Conservation (phyloP, 1,284 basidiomycete genomes). For the Rhodotorula glutinis region DNA sequence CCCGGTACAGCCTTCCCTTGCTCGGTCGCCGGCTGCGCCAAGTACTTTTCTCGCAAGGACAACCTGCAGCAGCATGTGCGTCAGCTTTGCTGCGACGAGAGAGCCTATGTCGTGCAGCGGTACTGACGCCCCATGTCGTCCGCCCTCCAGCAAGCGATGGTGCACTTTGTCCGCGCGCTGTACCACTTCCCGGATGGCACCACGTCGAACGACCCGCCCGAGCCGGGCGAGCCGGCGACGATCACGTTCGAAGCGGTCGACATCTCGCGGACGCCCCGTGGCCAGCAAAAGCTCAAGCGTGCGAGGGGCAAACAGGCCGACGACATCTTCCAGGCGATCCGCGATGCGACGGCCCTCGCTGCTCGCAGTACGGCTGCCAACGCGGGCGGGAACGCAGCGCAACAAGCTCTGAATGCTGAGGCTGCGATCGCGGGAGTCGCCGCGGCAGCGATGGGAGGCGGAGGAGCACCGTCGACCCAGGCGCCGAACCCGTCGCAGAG, state of each 20-base stretch:
- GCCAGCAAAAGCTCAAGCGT: not conserved
- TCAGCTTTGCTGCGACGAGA: not conserved
- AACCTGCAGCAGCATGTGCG: conserved; percentile 39
- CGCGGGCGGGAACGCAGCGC: not conserved
- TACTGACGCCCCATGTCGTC: not conserved
- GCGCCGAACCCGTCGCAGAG: no score
- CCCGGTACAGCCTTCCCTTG: conserved; percentile 31
- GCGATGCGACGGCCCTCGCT: not conserved
- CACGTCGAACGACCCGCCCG: conserved; percentile 19
- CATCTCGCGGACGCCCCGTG: conserved; percentile 8
- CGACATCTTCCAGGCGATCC: not conserved
- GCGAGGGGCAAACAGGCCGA: not conserved
- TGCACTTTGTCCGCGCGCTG: conserved; percentile 21
- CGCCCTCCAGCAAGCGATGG: conserved; percentile 22
- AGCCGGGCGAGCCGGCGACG: conserved; percentile 1
- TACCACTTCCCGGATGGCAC: conserved; percentile 26
- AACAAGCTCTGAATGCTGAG: not conserved
- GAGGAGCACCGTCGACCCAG: not conserved
- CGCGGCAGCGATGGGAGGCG: not conserved
- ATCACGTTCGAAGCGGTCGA: conserved; percentile 22
- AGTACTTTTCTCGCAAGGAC: conserved; percentile 39
- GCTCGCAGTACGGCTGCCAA: not conserved
- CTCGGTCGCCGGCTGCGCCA: conserved; percentile 24
- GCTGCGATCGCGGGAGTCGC: not conserved
- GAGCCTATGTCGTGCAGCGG: no score